A percentile compares a stretch with the other conserved stretches of the same genome.
Conservation (phyloP, 208 protist genomes). For the Novymonas esmeraldas region DNA sequence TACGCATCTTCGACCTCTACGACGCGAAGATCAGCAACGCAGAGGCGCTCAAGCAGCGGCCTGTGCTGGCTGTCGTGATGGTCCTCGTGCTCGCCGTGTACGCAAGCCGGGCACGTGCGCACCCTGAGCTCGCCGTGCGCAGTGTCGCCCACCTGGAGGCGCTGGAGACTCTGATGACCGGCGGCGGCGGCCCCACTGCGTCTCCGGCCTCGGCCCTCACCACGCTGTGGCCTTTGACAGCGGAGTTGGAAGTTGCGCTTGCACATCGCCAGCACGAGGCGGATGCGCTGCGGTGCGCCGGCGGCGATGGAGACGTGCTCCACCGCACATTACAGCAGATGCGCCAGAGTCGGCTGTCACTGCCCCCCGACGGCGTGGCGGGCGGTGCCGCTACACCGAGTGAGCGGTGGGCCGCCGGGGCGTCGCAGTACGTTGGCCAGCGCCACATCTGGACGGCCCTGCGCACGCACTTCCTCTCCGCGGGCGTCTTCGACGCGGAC, state of each 20-base stretch:
- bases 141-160: conserved; percentile 40
- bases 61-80: conserved; percentile 50
- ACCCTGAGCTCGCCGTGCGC: conserved; percentile 32
- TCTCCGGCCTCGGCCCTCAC: conserved; percentile 4
- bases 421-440: conserved; percentile 80
- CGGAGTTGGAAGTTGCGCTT: conserved; percentile 45
- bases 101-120: conserved; percentile 16
- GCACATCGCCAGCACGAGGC: conserved; percentile 49
- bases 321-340: conserved; percentile 17
- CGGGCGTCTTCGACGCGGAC: conserved; percentile 61
- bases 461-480: conserved; percentile 57
- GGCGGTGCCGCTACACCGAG: conserved; percentile 12
- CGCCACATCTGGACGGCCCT: conserved; percentile 60
- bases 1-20: conserved; percentile 21
- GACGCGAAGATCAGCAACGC: conserved; percentile 23
- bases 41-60: conserved; percentile 25
- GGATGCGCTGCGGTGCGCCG: conserved; percentile 40
- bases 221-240: conserved; percentile 31
- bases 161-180: conserved; percentile 23
- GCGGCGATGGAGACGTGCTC: conserved; percentile 18
- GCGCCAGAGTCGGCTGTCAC: conserved; percentile 8
- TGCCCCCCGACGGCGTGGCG: neutral
- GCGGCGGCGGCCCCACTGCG: neutral
- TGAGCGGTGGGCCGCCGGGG: conserved; percentile 47
- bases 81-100: conserved; percentile 49